Conservation (phyloP, 768 basidiomycete species). For the Suillus decipiens region DNA sequence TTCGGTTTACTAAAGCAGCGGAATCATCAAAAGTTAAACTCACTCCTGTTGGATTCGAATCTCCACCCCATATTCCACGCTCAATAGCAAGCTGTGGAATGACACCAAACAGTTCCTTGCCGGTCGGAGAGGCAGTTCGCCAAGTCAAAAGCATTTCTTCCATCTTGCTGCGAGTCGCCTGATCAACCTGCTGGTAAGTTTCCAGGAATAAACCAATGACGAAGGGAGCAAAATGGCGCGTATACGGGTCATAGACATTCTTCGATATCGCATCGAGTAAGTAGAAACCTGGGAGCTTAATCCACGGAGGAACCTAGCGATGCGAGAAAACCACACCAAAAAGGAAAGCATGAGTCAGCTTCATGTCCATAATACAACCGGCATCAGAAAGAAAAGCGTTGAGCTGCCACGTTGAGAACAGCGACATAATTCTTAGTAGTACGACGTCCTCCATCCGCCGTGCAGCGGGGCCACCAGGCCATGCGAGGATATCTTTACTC, state of each 20-base stretch:
- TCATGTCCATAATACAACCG: constrained; percentile 26
- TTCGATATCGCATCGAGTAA: constrained; percentile 96
- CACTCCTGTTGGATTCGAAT: constrained; percentile 43
- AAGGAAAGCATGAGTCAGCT: constrained; percentile 69
- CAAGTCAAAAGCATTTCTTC: constrained; percentile 97
- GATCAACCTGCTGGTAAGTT: constrained; percentile 86
- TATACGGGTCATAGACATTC: constrained; percentile 93
- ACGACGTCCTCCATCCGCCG: constrained; percentile 35
- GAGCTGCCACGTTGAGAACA: constrained; percentile 25
- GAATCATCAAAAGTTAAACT: constrained; percentile 24
- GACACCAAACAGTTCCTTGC: constrained; percentile 83
- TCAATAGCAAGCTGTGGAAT: constrained; percentile 84
- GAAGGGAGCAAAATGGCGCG: constrained; percentile 77
- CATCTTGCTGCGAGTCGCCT: constrained; percentile 87
- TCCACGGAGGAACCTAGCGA: constrained; percentile 79
- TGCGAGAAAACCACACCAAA: constrained; percentile 20
- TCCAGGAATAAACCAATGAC: constrained; percentile 85
- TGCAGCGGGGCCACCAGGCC: constrained; percentile 37
- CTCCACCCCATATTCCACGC: constrained; percentile 75
- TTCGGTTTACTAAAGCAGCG: constrained; percentile 10
- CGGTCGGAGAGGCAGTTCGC: constrained; percentile 81
- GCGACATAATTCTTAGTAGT: constrained; percentile 39
- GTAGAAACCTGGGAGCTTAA: constrained; percentile 94
- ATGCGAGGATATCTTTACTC: constrained; percentile 43
- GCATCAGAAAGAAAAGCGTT: constrained; percentile 35